A percentile compares a stretch with the other conserved stretches of the same genome.
These are phyloP conservation scores for Aspergillus bertholletiae DNA, from an alignment of 495 filamentous ascomycete species.

Conservation along the genomic window DNA sequence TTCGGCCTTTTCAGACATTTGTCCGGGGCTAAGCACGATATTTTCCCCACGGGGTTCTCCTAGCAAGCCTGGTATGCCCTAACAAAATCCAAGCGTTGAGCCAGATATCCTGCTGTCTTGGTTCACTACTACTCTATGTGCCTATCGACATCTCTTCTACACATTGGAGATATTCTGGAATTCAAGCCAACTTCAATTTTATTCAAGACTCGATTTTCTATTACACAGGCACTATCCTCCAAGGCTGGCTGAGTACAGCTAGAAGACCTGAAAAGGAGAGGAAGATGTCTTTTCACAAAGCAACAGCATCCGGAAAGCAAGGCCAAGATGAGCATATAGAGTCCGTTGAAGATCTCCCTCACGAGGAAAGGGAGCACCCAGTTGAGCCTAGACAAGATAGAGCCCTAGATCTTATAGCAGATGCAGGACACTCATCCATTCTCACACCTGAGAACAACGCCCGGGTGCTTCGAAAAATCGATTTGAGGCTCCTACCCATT, in stretches of 20 bases:
- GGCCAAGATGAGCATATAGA: constrained; percentile 39
- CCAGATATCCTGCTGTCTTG: background rate
- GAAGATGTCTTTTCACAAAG: constrained; percentile 23
- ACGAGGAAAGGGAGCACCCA: background rate
- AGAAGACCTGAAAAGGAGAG: background rate
- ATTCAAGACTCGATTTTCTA: background rate
- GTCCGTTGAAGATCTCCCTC: constrained; percentile 21
- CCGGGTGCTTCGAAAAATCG: constrained; percentile 49
- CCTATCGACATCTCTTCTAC: background rate
- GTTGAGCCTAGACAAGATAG: constrained; percentile 32
- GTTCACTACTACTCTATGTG: background rate
- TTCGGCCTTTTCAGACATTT: constrained; percentile 14
- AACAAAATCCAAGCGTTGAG: background rate
- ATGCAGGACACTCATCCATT: constrained; percentile 33
- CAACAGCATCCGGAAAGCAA: constrained; percentile 17
- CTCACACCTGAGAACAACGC: constrained; percentile 54
- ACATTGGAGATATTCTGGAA: no score
- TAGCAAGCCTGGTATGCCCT: constrained; percentile 3
- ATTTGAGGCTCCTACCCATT: constrained; percentile 50
- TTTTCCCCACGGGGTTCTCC: constrained; percentile 34
- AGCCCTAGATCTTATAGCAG: constrained; percentile 42
- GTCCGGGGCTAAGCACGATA: constrained; percentile 17
- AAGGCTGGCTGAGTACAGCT: background rate
- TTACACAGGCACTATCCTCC: background rate
- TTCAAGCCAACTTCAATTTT: background rate